These are phyloP conservation scores for Phytophthora hibernalis DNA, from an alignment of 352 stramenopile species.

Conservation along the genomic window DNA sequence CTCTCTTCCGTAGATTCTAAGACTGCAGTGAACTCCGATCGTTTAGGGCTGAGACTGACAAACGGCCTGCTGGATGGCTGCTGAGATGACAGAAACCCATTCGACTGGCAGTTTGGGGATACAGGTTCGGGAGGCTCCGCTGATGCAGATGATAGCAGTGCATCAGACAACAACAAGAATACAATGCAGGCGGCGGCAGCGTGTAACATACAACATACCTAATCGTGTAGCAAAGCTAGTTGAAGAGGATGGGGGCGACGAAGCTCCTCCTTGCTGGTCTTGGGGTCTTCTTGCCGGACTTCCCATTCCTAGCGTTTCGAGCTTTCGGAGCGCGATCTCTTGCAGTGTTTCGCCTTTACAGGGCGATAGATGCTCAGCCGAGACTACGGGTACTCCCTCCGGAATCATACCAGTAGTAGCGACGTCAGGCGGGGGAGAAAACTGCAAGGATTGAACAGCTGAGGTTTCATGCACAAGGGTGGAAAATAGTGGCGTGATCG, in stretches of 20 bases:
- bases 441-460: slow-evolving; percentile 65
- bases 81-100: slow-evolving; percentile 8
- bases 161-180: slow-evolving; percentile 5
- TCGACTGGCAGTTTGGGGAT: slow-evolving; percentile 16
- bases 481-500: slow-evolving; percentile 66
- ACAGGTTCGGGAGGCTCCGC: slow-evolving; percentile 14
- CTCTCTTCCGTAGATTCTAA: slow-evolving; percentile 8
- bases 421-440: slow-evolving; percentile 52
- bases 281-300: slow-evolving; percentile 25
- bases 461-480: slow-evolving; percentile 48
- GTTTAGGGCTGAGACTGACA: not conserved
- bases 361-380: slow-evolving; percentile 47
- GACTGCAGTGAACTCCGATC: slow-evolving; percentile 5
- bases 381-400: slow-evolving; percentile 54
- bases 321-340: slow-evolving; percentile 50
- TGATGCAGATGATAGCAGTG: slow-evolving; percentile 8
- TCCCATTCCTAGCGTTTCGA: slow-evolving; percentile 44
- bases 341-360: slow-evolving; percentile 52
- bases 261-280: not conserved
- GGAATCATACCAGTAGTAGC: slow-evolving; percentile 34
- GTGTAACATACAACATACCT: slow-evolving; percentile 15
- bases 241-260: slow-evolving; percentile 18
- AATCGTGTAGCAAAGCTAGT: slow-evolving; percentile 33
- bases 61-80: slow-evolving; percentile 16
- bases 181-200: too few species aligned